phyloP scores from a whole-genome alignment of 192 early-diverging fungal species.

The Chytriomyces sp. region DNA sequence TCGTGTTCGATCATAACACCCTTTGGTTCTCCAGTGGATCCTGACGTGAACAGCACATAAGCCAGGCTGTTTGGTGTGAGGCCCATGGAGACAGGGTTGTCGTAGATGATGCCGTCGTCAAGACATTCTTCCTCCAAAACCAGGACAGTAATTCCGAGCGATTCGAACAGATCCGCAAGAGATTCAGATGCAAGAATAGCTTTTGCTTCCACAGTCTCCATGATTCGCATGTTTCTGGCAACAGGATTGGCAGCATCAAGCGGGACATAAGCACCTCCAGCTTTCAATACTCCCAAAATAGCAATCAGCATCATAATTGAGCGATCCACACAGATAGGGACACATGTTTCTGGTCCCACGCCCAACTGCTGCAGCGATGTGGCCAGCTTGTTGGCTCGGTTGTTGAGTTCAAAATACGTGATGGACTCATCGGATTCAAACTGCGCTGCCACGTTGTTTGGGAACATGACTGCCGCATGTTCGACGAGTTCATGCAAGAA shows the following conservation, averaged over 20 bases:
- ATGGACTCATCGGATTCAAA: too few relatives aligned
- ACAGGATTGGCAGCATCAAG: conserved; percentile 33
- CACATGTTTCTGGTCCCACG: not conserved
- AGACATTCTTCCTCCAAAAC: not conserved
- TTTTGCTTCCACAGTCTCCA: conserved; percentile 2
- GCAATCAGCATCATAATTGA: conserved; percentile 31
- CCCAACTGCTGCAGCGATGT: too few relatives aligned
- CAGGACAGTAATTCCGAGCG: not conserved
- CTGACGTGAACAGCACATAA: conserved; percentile 51
- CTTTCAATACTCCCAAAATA: conserved; percentile 41
- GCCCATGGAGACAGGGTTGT: not conserved
- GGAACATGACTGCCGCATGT: too few relatives aligned
- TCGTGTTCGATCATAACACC: conserved; percentile 42
- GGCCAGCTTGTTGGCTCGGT: conserved; percentile 34
- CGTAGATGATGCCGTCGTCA: not conserved
- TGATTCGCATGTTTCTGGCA: conserved; percentile 38
- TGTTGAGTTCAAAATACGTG: conserved; percentile 40
- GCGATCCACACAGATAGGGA: not conserved
- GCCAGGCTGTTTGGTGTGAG: conserved; percentile 14
- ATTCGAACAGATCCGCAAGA: too few relatives aligned
- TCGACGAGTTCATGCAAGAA: too few relatives aligned
- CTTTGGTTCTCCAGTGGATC: conserved; percentile 52
- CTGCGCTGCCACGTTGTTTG: too few relatives aligned
- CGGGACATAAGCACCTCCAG: conserved; percentile 44
- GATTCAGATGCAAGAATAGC: not conserved